Percentiles rank a stretch among this genome's conserved stretches.
These are phyloP conservation scores for Psilocybe mexicana DNA, from an alignment of 1,284 basidiomycete species.

Conservation along the genomic window DNA sequence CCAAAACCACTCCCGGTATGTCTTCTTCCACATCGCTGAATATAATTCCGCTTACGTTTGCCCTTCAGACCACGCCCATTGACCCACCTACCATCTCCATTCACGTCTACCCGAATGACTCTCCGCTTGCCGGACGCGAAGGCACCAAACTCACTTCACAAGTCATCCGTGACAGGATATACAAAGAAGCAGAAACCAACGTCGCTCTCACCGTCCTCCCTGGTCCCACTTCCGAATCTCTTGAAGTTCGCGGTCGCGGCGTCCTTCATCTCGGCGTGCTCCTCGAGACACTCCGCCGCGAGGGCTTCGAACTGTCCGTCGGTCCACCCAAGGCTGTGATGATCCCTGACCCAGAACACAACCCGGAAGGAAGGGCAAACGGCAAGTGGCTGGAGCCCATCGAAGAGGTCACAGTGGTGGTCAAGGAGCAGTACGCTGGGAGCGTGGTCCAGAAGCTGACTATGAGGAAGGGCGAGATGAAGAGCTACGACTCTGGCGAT, in stretches of 20 bases:
- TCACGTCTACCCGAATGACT: conserved; percentile 46
- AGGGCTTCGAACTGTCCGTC: conserved; percentile 46
- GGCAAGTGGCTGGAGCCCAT: conserved; percentile 41
- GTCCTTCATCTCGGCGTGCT: conserved; percentile 49
- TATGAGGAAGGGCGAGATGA: conserved; percentile 47
- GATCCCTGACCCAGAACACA: conserved; percentile 38
- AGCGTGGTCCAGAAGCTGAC: conserved; percentile 48
- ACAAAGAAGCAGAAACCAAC: conserved; percentile 49
- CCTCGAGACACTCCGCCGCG: conserved; percentile 45
- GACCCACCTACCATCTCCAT: conserved; percentile 52
- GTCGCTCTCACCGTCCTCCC: conserved; percentile 48
- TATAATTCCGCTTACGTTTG: not conserved
- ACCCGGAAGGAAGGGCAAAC: conserved; percentile 21
- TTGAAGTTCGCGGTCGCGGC: conserved; percentile 49
- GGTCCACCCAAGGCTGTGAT: conserved; percentile 50
- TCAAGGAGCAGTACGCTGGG: conserved; percentile 44
- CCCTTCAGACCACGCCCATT: conserved; percentile 41
- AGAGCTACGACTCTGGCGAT: conserved; percentile 40
- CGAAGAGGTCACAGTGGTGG: conserved; percentile 43
- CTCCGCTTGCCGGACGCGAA: conserved; percentile 43
- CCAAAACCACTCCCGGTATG: conserved; percentile 40
- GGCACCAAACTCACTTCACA: conserved; percentile 49
- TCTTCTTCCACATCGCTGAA: conserved; percentile 1
- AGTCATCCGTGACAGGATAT: conserved; percentile 44
- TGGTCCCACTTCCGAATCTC: conserved; percentile 46